Conservation (phyloP, 371 early-diverging fungal genomes). For the Lichtheimia corymbifera region DNA sequence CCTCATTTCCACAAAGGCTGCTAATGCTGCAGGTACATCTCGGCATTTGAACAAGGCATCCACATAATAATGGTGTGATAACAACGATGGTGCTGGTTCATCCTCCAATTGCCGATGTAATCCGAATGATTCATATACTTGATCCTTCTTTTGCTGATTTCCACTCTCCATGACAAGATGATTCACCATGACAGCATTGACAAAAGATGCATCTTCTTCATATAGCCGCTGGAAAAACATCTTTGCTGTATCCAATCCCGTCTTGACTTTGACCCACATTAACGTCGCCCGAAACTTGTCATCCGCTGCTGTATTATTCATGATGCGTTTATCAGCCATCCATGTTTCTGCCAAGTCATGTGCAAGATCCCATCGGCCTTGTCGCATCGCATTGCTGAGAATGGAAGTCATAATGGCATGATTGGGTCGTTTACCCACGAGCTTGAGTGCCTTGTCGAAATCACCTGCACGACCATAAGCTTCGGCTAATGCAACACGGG, state of each 20-base stretch:
- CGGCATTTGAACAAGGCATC: slow-evolving; percentile 46
- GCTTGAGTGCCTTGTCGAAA: slow-evolving; percentile 22
- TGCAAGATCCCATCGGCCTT: slow-evolving; percentile 24
- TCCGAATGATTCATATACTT: slow-evolving; percentile 21
- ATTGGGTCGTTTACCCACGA: slow-evolving; percentile 14
- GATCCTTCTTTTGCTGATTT: slow-evolving; percentile 11
- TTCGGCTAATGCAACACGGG: slow-evolving; percentile 36
- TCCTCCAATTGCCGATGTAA: slow-evolving; percentile 12
- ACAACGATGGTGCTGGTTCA: neutral
- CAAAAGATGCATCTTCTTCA: slow-evolving; percentile 9
- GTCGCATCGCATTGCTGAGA: slow-evolving; percentile 36
- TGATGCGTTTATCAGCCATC: slow-evolving; percentile 9
- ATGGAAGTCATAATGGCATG: slow-evolving; percentile 32
- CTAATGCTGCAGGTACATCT: slow-evolving; percentile 40
- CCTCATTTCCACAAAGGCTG: slow-evolving; percentile 36
- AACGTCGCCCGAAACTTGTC: slow-evolving; percentile 28
- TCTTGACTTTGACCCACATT: slow-evolving; percentile 34
- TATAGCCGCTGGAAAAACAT: slow-evolving; percentile 27
- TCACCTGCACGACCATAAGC: slow-evolving; percentile 42
- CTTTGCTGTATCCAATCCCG: slow-evolving; percentile 25
- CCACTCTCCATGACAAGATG: slow-evolving; percentile 38
- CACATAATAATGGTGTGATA: slow-evolving; percentile 27
- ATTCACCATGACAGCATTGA: slow-evolving; percentile 44
- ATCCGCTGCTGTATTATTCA: slow-evolving; percentile 22
- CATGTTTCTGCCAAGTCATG: slow-evolving; percentile 12